These are phyloP conservation scores for Apiospora marii DNA, from an alignment of 2,329 filamentous ascomycete species.

Conservation along the genomic window DNA sequence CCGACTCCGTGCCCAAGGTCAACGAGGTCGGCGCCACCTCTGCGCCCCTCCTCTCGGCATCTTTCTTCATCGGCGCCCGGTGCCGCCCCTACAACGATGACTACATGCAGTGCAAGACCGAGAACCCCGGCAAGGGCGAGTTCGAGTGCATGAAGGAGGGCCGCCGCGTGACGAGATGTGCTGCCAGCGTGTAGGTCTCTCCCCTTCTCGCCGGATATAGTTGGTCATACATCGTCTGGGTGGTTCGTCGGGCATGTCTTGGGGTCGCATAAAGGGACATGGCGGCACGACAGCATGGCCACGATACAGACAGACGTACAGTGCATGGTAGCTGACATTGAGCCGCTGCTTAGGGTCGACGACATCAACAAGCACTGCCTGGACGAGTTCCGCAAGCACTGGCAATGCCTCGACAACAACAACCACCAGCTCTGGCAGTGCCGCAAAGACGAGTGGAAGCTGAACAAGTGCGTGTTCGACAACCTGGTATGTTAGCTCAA, in stretches of 20 bases:
- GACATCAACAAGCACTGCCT: constrained; percentile 97
- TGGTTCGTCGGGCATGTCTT: neutral
- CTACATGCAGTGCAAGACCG: constrained; percentile 99
- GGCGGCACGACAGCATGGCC: neutral
- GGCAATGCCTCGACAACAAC: constrained; percentile 94
- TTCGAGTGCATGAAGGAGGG: constrained; percentile 96
- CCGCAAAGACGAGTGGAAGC: constrained; percentile 82
- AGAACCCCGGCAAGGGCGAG: constrained; percentile 90
- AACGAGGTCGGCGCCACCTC: constrained; percentile 93
- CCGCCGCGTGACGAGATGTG: constrained; percentile 94
- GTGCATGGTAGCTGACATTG: constrained; percentile 17
- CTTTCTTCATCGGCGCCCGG: constrained; percentile 96
- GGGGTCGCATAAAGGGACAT: neutral
- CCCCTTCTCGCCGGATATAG: too few species aligned
- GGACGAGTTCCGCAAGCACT: constrained; percentile 89
- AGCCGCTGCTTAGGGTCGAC: constrained; percentile 70
- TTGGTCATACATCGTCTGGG: neutral
- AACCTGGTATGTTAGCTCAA: constrained; percentile 76
- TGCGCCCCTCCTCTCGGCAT: constrained; percentile 87
- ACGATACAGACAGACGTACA: constrained; percentile 15
- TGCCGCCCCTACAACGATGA: constrained; percentile 98
- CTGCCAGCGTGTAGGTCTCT: constrained; percentile 87
- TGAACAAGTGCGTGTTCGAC: constrained; percentile 96
- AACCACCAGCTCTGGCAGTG: constrained; percentile 99
- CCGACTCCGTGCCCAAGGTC: constrained; percentile 89